phyloP scores from a whole-genome alignment of 805 yeast genomes.

The Ogataea ramenticola region DNA sequence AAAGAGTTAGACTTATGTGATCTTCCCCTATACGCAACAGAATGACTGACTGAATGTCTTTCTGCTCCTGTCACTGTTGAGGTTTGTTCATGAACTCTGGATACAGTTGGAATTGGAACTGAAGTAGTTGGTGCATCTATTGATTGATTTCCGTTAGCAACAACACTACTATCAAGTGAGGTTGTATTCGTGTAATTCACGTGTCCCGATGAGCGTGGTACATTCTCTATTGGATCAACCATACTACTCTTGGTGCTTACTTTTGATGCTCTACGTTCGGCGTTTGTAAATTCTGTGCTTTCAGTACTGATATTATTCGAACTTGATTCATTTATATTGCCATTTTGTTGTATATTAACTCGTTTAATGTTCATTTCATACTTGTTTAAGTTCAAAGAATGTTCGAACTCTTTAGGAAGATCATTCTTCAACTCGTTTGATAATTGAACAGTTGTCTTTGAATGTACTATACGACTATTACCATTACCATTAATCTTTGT shows the following conservation, averaged over 20 bases:
- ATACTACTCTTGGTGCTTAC: background rate
- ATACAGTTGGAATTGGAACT: background rate
- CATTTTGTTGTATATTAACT: background rate
- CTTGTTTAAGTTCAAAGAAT: background rate
- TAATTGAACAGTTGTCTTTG: background rate
- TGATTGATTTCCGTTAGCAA: background rate
- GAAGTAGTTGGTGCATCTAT: background rate
- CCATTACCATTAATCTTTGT: background rate
- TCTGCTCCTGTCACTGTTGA: slow-evolving; percentile 11
- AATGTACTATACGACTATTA: background rate
- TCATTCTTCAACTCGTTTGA: background rate
- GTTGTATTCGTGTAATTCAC: background rate
- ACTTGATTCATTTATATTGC: background rate
- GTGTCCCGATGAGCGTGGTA: background rate
- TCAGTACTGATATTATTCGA: background rate
- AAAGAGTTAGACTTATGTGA: slow-evolving; percentile 17
- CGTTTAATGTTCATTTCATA: background rate
- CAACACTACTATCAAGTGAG: background rate
- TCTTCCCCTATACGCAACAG: slow-evolving; percentile 10
- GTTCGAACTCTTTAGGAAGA: background rate
- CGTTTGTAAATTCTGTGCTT: background rate
- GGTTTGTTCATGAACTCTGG: background rate
- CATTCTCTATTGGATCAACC: background rate
- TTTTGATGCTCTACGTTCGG: background rate
- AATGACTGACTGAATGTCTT: slow-evolving; percentile 9